These are phyloP conservation scores for Geoglossum glabrum DNA, from an alignment of 495 filamentous ascomycete genomes.

Conservation along the genomic window DNA sequence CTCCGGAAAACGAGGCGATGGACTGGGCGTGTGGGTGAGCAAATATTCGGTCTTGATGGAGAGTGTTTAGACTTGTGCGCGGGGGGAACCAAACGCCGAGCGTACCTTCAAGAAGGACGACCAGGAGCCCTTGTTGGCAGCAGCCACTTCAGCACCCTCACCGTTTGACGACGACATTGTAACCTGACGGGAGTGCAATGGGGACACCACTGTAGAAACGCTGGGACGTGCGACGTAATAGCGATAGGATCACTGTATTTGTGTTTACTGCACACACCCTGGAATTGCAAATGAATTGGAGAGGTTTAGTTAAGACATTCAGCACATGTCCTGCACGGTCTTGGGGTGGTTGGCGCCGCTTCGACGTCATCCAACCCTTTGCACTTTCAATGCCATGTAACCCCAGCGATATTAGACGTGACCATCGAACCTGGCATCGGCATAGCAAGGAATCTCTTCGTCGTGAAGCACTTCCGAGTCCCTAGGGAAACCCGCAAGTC, in stretches of 20 bases:
- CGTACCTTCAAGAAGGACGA: conserved; percentile 18
- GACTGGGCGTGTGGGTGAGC: conserved; percentile 38
- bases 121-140: conserved; percentile 17
- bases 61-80: neutral
- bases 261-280: no score
- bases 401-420: neutral
- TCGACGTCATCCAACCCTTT: neutral
- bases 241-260: neutral
- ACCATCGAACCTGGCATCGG: neutral
- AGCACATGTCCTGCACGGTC: no score
- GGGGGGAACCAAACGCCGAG: conserved; percentile 1
- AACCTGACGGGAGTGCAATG: neutral
- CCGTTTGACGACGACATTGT: conserved; percentile 4
- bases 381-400: neutral
- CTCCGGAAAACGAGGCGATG: conserved; percentile 90
- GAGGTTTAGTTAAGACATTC: neutral
- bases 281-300: no score
- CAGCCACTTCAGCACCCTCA: conserved; percentile 1
- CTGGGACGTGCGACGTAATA: neutral
- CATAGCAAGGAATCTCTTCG: neutral
- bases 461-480: neutral
- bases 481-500: no score
- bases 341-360: no score
- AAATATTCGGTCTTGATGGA: neutral
- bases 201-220: neutral